A percentile compares a stretch with the other conserved stretches of the same genome.
These are phyloP conservation scores for Vishniacozyma victoriae DNA, from an alignment of 768 basidiomycete genomes.

Conservation along the genomic window DNA sequence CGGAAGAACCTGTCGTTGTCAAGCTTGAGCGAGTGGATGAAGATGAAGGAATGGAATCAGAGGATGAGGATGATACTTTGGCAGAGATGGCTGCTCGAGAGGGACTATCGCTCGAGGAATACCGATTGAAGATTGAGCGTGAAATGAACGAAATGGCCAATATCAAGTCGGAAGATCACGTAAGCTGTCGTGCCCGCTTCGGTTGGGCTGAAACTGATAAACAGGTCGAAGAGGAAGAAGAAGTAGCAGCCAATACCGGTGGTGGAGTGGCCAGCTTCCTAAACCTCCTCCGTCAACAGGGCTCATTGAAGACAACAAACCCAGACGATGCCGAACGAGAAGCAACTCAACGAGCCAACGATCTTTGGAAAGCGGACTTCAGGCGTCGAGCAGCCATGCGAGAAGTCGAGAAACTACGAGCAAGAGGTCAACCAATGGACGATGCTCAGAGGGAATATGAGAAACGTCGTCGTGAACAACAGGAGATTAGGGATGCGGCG, in stretches of 20 bases:
- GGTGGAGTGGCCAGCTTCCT: slow-evolving; percentile 84
- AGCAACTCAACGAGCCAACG: slow-evolving; percentile 70
- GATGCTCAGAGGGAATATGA: slow-evolving; percentile 92
- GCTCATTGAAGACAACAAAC: slow-evolving; percentile 64
- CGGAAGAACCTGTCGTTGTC: slow-evolving; percentile 35
- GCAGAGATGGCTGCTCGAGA: slow-evolving; percentile 47
- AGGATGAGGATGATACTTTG: slow-evolving; percentile 62
- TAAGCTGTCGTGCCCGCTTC: slow-evolving; percentile 17
- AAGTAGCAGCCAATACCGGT: slow-evolving; percentile 67
- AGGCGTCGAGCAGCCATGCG: slow-evolving; percentile 67
- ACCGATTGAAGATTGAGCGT: slow-evolving; percentile 52
- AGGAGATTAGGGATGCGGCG: slow-evolving; percentile 73
- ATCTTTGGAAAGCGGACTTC: slow-evolving; percentile 84
- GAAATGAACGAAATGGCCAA: slow-evolving; percentile 75
- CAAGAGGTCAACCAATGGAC: slow-evolving; percentile 71
- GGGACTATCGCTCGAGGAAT: slow-evolving; percentile 44
- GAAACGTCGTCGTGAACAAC: slow-evolving; percentile 83
- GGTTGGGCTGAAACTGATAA: no score
- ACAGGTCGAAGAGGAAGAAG: slow-evolving; percentile 22
- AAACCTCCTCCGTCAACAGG: slow-evolving; percentile 82
- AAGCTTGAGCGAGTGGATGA: slow-evolving; percentile 55
- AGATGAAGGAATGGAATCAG: slow-evolving; percentile 49
- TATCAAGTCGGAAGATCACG: slow-evolving; percentile 55
- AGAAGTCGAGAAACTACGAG: slow-evolving; percentile 69
- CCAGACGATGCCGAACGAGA: slow-evolving; percentile 71